Evolutionary conservation across 805 yeast genomes (phyloP).

Genomic region (Ogataea siamensis): DNA sequence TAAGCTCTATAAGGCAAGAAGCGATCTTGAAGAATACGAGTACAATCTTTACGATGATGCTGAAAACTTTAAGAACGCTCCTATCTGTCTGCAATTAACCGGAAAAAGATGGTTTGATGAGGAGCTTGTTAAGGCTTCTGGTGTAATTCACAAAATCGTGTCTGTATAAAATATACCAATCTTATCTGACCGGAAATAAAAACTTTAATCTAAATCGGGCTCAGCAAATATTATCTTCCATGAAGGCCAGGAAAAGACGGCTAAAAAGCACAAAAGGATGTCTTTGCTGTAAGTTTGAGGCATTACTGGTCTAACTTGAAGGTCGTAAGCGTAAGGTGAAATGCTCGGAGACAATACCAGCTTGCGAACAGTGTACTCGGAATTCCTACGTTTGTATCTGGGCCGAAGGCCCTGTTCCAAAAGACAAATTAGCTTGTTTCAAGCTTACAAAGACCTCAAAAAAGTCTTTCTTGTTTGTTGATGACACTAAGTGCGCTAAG

Average conservation of each 20-base stretch:
- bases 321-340: slow-evolving; percentile 28
- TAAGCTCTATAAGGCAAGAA: slow-evolving; percentile 18
- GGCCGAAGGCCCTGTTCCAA: slow-evolving; percentile 13
- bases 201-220: no score
- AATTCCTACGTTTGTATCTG: slow-evolving; percentile 17
- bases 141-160: slow-evolving; percentile 35
- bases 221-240: no score
- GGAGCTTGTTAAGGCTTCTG: slow-evolving; percentile 44
- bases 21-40: slow-evolving; percentile 33
- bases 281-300: slow-evolving; percentile 23
- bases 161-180: slow-evolving; percentile 2
- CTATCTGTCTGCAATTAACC: slow-evolving; percentile 48
- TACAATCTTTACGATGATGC: slow-evolving; percentile 35
- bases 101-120: slow-evolving; percentile 54
- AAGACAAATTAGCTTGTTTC: slow-evolving; percentile 15
- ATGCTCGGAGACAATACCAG: slow-evolving; percentile 26
- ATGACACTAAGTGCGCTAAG: slow-evolving; percentile 8
- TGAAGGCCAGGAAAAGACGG: background rate
- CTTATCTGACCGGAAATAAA: background rate
- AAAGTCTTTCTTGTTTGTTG: slow-evolving; percentile 14
- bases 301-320: slow-evolving; percentile 2
- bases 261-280: slow-evolving; percentile 23
- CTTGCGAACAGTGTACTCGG: slow-evolving; percentile 19
- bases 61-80: slow-evolving; percentile 40
- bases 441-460: slow-evolving; percentile 6